Percentiles rank a stretch among this genome's conserved stretches.
phyloP scores from a whole-genome alignment of 78 protist genomes.

The Cavenderia fasciculata region DNA sequence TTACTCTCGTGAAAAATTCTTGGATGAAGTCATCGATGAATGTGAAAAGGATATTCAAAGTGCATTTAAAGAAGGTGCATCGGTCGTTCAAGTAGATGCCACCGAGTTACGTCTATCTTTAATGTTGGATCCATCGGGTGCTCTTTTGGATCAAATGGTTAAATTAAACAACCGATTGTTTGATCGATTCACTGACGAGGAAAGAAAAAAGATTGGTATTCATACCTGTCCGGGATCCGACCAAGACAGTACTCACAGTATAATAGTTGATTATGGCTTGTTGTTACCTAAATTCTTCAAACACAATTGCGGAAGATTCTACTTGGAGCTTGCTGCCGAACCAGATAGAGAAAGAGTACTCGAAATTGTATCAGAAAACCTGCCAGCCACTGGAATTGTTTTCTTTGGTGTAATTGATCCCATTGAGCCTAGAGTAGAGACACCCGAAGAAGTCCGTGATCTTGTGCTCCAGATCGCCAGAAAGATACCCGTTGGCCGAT shows the following conservation, averaged over 20 bases:
- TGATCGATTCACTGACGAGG: conserved; percentile 2
- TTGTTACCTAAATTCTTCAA: neutral
- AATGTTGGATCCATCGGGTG: conserved; percentile 33
- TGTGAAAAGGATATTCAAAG: conserved; percentile 19
- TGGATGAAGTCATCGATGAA: conserved; percentile 26
- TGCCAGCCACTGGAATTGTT: neutral
- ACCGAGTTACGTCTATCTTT: conserved; percentile 32
- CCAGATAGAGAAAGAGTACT: neutral
- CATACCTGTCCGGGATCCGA: conserved; percentile 54
- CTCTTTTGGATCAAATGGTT: neutral
- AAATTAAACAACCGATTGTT: neutral
- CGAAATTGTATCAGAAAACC: neutral
- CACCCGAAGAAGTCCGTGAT: conserved; percentile 1
- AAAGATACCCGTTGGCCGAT: neutral
- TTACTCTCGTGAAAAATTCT: conserved; percentile 20
- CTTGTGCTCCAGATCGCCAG: neutral
- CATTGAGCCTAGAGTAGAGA: conserved; percentile 22
- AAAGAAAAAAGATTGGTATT: conserved; percentile 4
- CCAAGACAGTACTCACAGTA: conserved; percentile 14
- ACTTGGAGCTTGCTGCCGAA: neutral
- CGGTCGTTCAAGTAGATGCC: conserved; percentile 20
- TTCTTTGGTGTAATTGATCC: conserved; percentile 54
- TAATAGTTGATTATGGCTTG: neutral
- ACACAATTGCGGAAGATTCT: neutral
- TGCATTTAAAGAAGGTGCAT: conserved; percentile 20